These are phyloP conservation scores for Aechmea fasciata DNA, from an alignment of 176 grass and related monocot genomes.

Conservation along the genomic window DNA sequence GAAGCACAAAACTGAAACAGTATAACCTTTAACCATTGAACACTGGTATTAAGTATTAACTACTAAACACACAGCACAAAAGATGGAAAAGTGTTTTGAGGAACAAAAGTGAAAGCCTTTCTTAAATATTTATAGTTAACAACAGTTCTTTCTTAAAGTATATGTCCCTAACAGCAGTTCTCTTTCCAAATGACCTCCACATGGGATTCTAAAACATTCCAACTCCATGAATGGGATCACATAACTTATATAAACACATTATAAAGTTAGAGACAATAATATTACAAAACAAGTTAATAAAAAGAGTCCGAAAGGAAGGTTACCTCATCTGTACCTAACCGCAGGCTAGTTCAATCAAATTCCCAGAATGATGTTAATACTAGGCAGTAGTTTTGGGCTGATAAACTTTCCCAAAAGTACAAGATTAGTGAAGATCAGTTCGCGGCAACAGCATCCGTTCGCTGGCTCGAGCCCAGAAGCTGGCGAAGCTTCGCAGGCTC, in stretches of 20 bases:
- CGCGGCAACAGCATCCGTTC: constrained; percentile 16
- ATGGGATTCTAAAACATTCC: not conserved
- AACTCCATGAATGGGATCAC: not conserved
- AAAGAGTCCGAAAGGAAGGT: not conserved
- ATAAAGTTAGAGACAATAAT: too few species aligned
- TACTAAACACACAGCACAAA: too few species aligned
- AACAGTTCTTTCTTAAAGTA: too few species aligned
- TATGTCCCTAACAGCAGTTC: too few species aligned
- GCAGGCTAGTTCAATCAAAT: not conserved
- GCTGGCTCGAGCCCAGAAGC: constrained; percentile 13
- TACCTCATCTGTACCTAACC: not conserved
- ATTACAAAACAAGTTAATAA: too few species aligned
- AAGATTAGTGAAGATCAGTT: constrained; percentile 7
- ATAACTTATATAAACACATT: not conserved
- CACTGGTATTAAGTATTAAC: too few species aligned
- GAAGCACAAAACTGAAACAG: too few species aligned
- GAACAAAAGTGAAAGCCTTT: too few species aligned
- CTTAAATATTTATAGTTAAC: too few species aligned
- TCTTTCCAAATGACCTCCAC: not conserved
- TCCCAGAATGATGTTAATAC: not conserved
- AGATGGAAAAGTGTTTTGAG: too few species aligned
- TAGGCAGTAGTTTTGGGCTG: constrained; percentile 8
- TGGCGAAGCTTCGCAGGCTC: constrained; percentile 15
- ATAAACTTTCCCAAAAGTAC: constrained; percentile 10
- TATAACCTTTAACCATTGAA: too few species aligned